These are phyloP conservation scores for Picea mariana DNA, from an alignment of 83 land plant genomes.

Conservation along the genomic window DNA sequence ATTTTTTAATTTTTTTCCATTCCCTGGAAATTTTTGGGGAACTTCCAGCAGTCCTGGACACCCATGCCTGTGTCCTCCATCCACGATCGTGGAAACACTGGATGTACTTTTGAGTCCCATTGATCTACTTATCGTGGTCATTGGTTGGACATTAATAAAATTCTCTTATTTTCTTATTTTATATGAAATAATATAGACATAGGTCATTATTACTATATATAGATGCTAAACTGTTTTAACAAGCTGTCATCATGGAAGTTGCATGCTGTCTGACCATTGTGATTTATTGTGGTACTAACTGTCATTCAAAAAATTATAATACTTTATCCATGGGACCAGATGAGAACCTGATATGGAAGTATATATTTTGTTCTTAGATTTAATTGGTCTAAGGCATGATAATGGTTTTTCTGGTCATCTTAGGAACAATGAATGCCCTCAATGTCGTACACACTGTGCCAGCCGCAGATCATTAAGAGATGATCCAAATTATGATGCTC, in stretches of 20 bases:
- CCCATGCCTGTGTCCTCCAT: too few species aligned
- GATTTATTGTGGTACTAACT: background rate
- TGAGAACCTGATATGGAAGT: background rate
- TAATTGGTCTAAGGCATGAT: background rate
- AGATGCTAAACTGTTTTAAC: background rate
- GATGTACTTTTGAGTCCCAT: too few species aligned
- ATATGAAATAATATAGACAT: background rate
- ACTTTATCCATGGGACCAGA: background rate
- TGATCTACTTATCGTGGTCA: too few species aligned
- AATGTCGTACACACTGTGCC: constrained; percentile 99
- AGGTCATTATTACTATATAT: background rate
- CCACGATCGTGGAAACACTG: too few species aligned
- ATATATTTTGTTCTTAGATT: background rate
- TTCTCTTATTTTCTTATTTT: too few species aligned
- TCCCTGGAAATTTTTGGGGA: too few species aligned
- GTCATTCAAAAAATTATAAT: background rate
- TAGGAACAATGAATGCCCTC: constrained; percentile 99
- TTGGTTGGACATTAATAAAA: too few species aligned
- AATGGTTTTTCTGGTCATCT: constrained; percentile 7
- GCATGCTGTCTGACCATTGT: background rate
- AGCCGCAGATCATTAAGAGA: constrained; percentile 97
- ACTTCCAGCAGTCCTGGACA: too few species aligned
- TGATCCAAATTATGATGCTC: constrained; percentile 94
- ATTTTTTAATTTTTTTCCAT: too few species aligned
- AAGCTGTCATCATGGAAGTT: background rate